phyloP scores from a whole-genome alignment of 495 filamentous ascomycete genomes.

The Staphylotrichum longicolle region DNA sequence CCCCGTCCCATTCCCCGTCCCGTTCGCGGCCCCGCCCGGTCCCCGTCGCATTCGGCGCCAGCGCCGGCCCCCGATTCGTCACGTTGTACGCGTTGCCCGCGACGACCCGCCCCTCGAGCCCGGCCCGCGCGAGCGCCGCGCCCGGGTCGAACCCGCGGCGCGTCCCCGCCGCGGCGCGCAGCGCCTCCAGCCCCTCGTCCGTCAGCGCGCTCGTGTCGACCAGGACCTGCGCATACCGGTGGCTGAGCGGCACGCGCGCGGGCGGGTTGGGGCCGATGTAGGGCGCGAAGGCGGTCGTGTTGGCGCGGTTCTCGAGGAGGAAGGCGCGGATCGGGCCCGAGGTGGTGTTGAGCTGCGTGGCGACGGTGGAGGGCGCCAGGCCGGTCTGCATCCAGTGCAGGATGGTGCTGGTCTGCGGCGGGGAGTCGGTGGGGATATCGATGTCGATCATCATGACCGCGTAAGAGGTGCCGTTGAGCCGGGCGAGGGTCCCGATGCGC shows the following conservation, averaged over 20 bases:
- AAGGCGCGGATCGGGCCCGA: conserved; percentile 33
- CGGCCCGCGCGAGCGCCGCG: conserved; percentile 32
- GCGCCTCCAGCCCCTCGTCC: conserved; percentile 22
- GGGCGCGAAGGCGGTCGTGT: conserved; percentile 29
- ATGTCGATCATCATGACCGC: conserved; percentile 45
- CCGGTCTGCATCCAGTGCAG: conserved; percentile 47
- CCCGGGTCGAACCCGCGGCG: conserved; percentile 34
- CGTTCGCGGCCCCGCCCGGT: neutral
- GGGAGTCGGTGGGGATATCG: conserved; percentile 43
- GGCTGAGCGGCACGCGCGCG: conserved; percentile 41
- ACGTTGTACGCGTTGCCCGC: conserved; percentile 49
- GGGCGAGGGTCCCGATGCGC: conserved; percentile 24
- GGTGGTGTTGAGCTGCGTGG: conserved; percentile 33
- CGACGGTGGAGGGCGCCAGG: conserved; percentile 34
- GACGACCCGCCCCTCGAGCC: conserved; percentile 34
- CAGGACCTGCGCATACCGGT: conserved; percentile 43
- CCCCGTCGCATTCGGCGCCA: conserved; percentile 1
- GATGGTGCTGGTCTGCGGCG: conserved; percentile 38
- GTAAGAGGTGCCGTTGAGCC: conserved; percentile 36
- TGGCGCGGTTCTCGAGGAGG: conserved; percentile 32
- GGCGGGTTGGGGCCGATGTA: conserved; percentile 44
- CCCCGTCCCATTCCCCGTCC: neutral
- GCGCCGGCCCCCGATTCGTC: conserved; percentile 42
- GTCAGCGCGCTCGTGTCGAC: conserved; percentile 39
- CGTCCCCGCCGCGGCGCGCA: conserved; percentile 34